A percentile compares a stretch with the other conserved stretches of the same genome.
Evolutionary conservation across 2,329 filamentous ascomycete genomes (phyloP).

Genomic region (Talaromyces sp.): DNA sequence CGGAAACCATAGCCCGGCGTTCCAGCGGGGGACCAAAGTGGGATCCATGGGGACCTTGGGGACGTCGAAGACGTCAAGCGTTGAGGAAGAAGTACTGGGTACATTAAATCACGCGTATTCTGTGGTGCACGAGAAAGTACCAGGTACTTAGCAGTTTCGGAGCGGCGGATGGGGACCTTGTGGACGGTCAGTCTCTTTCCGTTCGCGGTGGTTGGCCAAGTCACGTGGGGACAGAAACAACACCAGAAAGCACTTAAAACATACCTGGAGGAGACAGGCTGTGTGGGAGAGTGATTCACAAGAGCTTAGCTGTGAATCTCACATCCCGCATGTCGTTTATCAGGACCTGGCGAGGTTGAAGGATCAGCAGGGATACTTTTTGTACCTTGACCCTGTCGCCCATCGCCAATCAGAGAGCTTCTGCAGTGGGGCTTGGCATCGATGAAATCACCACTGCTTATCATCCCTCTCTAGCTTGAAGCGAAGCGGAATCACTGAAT

Average conservation of each 20-base stretch:
- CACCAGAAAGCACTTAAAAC: not conserved
- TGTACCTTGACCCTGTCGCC: not conserved
- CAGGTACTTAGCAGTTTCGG: constrained; percentile 9
- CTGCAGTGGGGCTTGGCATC: constrained; percentile 18
- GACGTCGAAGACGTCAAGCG: constrained; percentile 26
- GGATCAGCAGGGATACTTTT: not conserved
- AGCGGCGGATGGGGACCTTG: constrained; percentile 36
- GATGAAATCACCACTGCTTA: constrained; percentile 12
- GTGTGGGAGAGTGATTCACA: too few relatives aligned
- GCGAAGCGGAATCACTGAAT: too few relatives aligned
- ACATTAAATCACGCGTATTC: not conserved
- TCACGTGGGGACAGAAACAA: not conserved
- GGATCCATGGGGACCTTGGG: constrained; percentile 37
- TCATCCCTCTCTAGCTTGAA: too few relatives aligned
- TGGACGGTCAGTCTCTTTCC: constrained; percentile 25
- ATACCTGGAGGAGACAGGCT: not conserved
- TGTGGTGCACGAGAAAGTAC: constrained; percentile 8
- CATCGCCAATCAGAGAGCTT: constrained; percentile 22
- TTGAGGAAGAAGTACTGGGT: constrained; percentile 12
- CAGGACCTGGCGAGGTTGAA: not conserved
- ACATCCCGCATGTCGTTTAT: not conserved
- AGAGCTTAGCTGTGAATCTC: too few relatives aligned
- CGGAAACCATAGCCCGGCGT: constrained; percentile 7
- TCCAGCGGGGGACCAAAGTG: constrained; percentile 7
- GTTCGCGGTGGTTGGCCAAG: constrained; percentile 11